Evolutionary conservation across 768 basidiomycete genomes (phyloP), one percentile per base, ranked within the genome.

Genomic region (Pleurotus tuber-regium): DNA sequence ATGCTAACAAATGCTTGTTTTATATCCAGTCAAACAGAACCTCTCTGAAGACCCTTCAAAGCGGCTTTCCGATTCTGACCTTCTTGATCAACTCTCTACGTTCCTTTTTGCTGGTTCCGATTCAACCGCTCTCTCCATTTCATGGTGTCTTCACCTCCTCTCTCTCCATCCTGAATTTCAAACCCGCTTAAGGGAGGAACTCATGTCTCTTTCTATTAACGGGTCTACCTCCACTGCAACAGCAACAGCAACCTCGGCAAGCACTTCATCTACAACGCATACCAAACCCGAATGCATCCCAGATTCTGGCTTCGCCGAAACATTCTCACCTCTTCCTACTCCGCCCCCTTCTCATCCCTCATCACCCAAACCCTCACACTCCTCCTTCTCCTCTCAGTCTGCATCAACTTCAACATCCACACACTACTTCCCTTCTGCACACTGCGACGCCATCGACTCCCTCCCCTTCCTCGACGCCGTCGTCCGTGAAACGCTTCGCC

Each of bases 41-140:
- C 68, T 82, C 10, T 73, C 75, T 8, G 66, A 66, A 18, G 72
- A 77, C 50, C 57, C 70, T 3, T 66, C 71, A 4, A 69, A 71
- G 54, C 70, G 74, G 12, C 63, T 87, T 43, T 73, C 80, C n/a
- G 86, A 87, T 54, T 61, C 73, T 24, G 83, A 84, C 43, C 66
- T 85, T n/a, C 67, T 83, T 6, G 79, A 80, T 54, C 82, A 84
- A 62, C 78, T 84, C 57, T 76, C 78, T n/a, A 82, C 83, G 25
- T 79, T 86, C 63, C 70, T 86, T 51, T 78, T 84, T 35, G 82
- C 77, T 2, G 85, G 86, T 10, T 80, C 84, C 21, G 83, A 86
- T 58, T 75, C 82, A 2, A 78, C 80, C 25, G 71, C 80, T 4
- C 68, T 83, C 6, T 75, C 80, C 16, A 66, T 85, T 21, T 68